A percentile compares a stretch with the other conserved stretches of the same genome.
Evolutionary conservation across 305 asterid species (phyloP).

Genomic region (Lippia alba): DNA sequence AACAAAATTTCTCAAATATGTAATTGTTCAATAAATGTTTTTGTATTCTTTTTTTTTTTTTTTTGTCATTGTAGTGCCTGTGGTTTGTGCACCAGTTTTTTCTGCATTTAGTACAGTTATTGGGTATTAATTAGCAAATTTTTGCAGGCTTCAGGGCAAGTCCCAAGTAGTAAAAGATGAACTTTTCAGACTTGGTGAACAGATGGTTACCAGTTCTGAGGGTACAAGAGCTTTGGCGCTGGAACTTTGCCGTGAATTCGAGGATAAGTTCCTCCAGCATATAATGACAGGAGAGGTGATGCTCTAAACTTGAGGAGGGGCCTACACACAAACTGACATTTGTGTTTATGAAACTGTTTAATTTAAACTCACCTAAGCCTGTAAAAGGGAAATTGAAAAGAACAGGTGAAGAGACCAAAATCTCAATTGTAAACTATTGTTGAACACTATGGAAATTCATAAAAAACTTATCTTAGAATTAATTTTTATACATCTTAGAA

Average conservation of each 20-base stretch:
- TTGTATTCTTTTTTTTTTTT: too few species aligned
- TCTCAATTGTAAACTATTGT: constrained; percentile 3
- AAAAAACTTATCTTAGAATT: not conserved
- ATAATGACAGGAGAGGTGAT: constrained; percentile 95
- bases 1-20: too few species aligned
- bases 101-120: constrained; percentile 21
- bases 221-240: constrained; percentile 96
- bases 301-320: constrained; percentile 28
- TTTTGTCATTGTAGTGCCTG: constrained; percentile 8
- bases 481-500: not conserved
- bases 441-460: not conserved
- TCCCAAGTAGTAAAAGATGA: constrained; percentile 96
- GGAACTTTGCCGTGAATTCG: constrained; percentile 99
- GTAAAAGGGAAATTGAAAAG: too few species aligned
- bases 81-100: constrained; percentile 18
- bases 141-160: constrained; percentile 93
- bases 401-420: not conserved
- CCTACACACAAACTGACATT: not conserved
- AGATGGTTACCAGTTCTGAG: constrained; percentile 91
- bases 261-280: constrained; percentile 99
- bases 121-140: constrained; percentile 31
- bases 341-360: not conserved
- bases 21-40: constrained; percentile 25
- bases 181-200: constrained; percentile 91
- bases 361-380: not conserved